phyloP scores from a whole-genome alignment of 305 asterid species.

The Nicotiana rustica region DNA sequence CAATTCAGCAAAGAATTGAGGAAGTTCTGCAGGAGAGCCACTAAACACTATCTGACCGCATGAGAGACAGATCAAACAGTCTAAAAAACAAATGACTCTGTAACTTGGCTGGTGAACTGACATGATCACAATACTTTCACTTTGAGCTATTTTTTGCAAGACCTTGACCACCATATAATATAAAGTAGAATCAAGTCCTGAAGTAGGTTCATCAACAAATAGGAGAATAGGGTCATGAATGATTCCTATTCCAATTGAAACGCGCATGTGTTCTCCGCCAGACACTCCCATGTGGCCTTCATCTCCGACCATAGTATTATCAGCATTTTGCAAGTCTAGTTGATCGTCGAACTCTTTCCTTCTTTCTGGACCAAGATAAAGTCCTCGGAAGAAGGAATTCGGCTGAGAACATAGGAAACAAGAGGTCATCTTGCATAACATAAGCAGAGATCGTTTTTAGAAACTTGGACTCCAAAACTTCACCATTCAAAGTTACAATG shows the following conservation, averaged over 20 bases:
- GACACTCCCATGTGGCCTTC: conserved; percentile 62
- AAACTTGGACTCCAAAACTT: conserved; percentile 42
- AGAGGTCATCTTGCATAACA: conserved; percentile 55
- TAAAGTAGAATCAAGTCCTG: conserved; percentile 59
- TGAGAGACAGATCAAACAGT: conserved; percentile 68
- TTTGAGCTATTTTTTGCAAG: conserved; percentile 67
- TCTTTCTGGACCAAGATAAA: conserved; percentile 46
- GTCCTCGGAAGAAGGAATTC: conserved; percentile 46
- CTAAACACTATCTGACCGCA: conserved; percentile 67
- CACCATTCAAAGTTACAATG: conserved; percentile 47
- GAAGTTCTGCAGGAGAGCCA: conserved; percentile 57
- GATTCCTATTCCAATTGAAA: conserved; percentile 58
- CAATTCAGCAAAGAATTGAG: conserved; percentile 58
- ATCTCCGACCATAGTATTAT: conserved; percentile 52
- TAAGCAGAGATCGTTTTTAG: conserved; percentile 50
- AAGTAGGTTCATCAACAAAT: conserved; percentile 61
- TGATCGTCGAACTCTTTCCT: conserved; percentile 36
- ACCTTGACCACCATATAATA: conserved; percentile 85
- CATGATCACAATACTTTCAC: conserved; percentile 80
- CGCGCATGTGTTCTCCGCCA: conserved; percentile 57
- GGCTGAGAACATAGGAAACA: conserved; percentile 54
- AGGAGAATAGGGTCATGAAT: conserved; percentile 58
- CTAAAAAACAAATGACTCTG: conserved; percentile 59
- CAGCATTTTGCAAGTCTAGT: conserved; percentile 33
- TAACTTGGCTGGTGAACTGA: conserved; percentile 84